Evolutionary conservation across 2,329 filamentous ascomycete species (phyloP), one percentile per base, ranked within the genome.

Genomic region (Pseudogymnoascus sp.): DNA sequence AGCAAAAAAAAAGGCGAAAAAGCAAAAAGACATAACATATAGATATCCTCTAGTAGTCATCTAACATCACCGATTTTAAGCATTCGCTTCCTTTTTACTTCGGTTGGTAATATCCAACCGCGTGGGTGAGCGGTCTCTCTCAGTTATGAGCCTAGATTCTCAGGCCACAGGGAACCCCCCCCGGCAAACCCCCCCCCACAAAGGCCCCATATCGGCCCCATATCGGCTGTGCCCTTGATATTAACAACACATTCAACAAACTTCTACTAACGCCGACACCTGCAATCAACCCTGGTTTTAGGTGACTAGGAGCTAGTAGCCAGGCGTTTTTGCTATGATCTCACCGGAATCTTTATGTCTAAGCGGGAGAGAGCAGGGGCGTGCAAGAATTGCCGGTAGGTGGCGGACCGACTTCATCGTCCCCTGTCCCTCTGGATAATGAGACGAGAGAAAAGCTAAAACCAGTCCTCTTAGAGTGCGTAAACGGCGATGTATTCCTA

Each of bases 311-410:
- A 5, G 39, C 16, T 21, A 21, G 3, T 42, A 21, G 16, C 39
- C 10, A 42, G 16, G 8, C 39, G 11, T 11, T 42, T 21, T 10
- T 42, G 16, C 39, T 10, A 42, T 42, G 39, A 10, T 21, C 16
- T 42, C 64, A 31, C 54, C 26, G 29, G 21, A 31, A 40, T 37
- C 26, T 14, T 34, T 6, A 61, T 66, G 62, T 51, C 39, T 11
- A 66, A 65, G 34, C 65, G 65, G 26, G 65, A 47, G 21, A 63
- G 65, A 40, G 62, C 63, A 26, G 40, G 34, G 37, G 65, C 65
- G 10, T 66, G 65, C 39, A 64, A 57, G 16, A 65, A 54, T 61
- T 66, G 63, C 60, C 54, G 65, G 63, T 66, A 66, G 3, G 47
- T 34, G 29, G 8, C 57, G 8, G 37, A 37, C n/a, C 37, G 37